Evolutionary conservation across 208 protist species (phyloP).

Genomic region (Trypanosoma melophagium): DNA sequence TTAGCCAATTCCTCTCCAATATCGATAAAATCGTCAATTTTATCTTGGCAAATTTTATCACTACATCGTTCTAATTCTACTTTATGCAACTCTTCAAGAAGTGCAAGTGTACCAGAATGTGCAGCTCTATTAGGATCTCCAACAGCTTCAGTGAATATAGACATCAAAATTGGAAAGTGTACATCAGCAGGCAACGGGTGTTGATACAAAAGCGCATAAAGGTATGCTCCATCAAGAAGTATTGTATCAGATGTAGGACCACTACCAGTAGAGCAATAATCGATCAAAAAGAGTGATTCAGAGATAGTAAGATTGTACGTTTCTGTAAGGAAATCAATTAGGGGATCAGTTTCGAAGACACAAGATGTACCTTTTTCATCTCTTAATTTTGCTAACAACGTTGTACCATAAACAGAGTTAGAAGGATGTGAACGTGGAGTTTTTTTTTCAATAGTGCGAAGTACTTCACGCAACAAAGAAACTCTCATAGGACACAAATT

Average conservation of each 20-base stretch:
- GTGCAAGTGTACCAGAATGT: conserved; percentile 50
- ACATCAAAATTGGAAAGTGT: conserved; percentile 67
- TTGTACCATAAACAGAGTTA: conserved; percentile 16
- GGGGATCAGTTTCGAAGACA: conserved; percentile 9
- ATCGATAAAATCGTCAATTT: conserved; percentile 24
- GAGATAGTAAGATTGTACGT: conserved; percentile 32
- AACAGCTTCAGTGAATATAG: conserved; percentile 59
- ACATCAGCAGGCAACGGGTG: conserved; percentile 45
- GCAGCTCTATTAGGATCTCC: conserved; percentile 30
- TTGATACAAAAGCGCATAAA: conserved; percentile 57
- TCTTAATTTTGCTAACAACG: not conserved
- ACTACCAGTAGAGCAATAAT: conserved; percentile 20
- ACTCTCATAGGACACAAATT: conserved; percentile 17
- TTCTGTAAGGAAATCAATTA: conserved; percentile 26
- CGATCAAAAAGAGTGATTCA: conserved; percentile 44
- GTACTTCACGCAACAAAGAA: conserved; percentile 6
- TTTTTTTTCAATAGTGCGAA: conserved; percentile 10
- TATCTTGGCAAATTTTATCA: not conserved
- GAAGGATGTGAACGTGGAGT: conserved; percentile 10
- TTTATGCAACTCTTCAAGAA: conserved; percentile 33
- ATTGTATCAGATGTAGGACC: not conserved
- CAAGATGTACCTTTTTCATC: conserved; percentile 3
- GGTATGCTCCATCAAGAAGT: conserved; percentile 35
- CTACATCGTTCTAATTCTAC: conserved; percentile 19
- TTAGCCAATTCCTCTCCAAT: conserved; percentile 6